Base-by-base conservation (phyloP, 805 yeast species). In the Jamesozyma rosinii region DNA sequence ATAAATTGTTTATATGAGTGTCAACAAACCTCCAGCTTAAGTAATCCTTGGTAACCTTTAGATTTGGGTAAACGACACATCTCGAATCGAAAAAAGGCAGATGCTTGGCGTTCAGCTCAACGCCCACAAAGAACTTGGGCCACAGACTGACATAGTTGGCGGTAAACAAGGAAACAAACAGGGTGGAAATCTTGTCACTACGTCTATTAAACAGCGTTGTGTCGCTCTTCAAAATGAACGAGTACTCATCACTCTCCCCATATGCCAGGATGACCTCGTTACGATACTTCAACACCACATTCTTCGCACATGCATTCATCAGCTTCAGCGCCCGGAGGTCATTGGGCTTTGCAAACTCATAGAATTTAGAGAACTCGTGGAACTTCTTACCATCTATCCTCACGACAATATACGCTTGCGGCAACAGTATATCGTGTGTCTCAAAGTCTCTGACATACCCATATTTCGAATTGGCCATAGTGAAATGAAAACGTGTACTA, bases 191-290 rank as follows among this genome's bases (percentile, higher is more conserved):
- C 60, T 92, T 92, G 62, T 68, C 66, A 48, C 83, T 89, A 46
- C 98, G 66, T 54, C 97, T 69, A 50, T 89, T 95, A 55, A 82
- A 90, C 46, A 90, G 60, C 1, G 65, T 65, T n/a, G 92, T 78
- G 27, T 69, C 69, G 36, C 72, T 75, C 29, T 78, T 67, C 41
- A 92, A 64, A 4, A 90, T 74, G 61, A 90, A 90, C 13, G 90
- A 81, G 59, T 83, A 92, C 65, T 92, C 98, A 62, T 92, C 98
- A 32, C 95, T 82, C 55, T 92, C 97, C 0, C 98, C 98, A 58
- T 83, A 92, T 0, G 95, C 95, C 59, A 89, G 49, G 9, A 80
- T 55, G 0, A 86, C 72, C 49, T 92, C 97, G n/a, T 51, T 57
- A 8, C 83, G 76, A 34, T 86, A 75, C 32, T 74, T 70, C 27